Percentiles rank a stretch among this genome's conserved stretches.
phyloP scores from a whole-genome alignment of 1,139 yeast species.

The Yamadazyma oceani region DNA sequence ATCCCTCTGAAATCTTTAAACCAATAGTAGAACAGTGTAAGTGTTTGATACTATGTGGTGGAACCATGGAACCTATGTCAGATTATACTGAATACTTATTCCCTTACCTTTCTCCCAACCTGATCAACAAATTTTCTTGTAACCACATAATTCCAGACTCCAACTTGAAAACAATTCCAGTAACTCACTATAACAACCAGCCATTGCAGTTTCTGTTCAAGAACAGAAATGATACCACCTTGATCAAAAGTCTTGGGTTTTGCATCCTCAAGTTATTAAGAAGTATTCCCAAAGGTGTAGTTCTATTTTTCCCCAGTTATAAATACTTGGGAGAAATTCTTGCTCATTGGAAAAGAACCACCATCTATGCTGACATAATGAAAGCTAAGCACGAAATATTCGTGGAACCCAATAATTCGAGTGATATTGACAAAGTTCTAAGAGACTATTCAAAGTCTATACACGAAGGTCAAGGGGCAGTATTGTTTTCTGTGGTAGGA shows the following conservation, averaged over 20 bases:
- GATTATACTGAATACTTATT: constrained; percentile 69
- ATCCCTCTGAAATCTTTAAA: constrained; percentile 72
- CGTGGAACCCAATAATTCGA: constrained; percentile 52
- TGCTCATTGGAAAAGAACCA: constrained; percentile 48
- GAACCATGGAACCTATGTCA: constrained; percentile 89
- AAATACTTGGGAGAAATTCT: constrained; percentile 58
- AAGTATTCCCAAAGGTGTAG: constrained; percentile 72
- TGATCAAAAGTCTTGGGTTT: constrained; percentile 56
- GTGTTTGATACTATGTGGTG: constrained; percentile 86
- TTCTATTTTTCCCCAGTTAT: constrained; percentile 85
- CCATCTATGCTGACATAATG: constrained; percentile 32
- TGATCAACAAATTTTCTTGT: constrained; percentile 64
- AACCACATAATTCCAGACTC: constrained; percentile 80
- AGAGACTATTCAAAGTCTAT: constrained; percentile 45
- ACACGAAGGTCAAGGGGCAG: constrained; percentile 49
- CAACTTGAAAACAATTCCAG: constrained; percentile 62
- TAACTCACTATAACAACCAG: constrained; percentile 26
- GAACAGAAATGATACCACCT: constrained; percentile 46
- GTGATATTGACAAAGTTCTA: constrained; percentile 47
- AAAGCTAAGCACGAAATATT: constrained; percentile 44
- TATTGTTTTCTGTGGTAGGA: constrained; percentile 84
- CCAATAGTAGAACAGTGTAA: constrained; percentile 64
- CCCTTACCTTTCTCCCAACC: constrained; percentile 47
- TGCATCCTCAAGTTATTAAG: constrained; percentile 42
- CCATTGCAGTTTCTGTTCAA: constrained; percentile 69